Conservation (phyloP, 176 grass and related monocot species). For the Oryza meyeriana region DNA sequence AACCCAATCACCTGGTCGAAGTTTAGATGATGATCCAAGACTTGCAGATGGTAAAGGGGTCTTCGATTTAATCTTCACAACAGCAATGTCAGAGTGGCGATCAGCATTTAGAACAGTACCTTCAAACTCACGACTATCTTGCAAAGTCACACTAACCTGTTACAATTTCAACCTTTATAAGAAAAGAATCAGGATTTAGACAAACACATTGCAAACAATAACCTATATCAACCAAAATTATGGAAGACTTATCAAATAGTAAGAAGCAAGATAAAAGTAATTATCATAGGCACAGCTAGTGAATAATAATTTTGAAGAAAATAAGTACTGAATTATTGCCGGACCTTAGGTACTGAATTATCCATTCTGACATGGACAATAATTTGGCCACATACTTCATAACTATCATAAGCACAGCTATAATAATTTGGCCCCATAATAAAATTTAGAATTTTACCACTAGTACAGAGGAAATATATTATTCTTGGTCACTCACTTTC, state of each 20-base stretch:
- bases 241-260: neutral
- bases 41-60: constrained; percentile 73
- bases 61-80: constrained; percentile 83
- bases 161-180: constrained; percentile 21
- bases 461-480: neutral
- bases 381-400: neutral
- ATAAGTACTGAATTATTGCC: neutral
- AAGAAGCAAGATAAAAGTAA: constrained; percentile 2
- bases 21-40: constrained; percentile 63
- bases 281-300: neutral
- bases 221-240: neutral
- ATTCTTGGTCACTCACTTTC: neutral
- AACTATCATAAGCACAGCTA: no score
- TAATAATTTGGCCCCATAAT: constrained; percentile 7
- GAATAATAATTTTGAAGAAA: neutral
- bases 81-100: constrained; percentile 57
- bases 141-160: constrained; percentile 82
- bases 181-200: constrained; percentile 16
- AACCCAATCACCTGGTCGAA: constrained; percentile 80
- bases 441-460: constrained; percentile 1
- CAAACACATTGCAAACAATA: neutral
- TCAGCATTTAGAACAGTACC: constrained; percentile 64
- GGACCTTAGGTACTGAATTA: neutral
- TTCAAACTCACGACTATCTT: constrained; percentile 79
- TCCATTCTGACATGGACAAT: neutral